phyloP scores from a whole-genome alignment of 768 basidiomycete genomes.

The Crucibulum laeve region DNA sequence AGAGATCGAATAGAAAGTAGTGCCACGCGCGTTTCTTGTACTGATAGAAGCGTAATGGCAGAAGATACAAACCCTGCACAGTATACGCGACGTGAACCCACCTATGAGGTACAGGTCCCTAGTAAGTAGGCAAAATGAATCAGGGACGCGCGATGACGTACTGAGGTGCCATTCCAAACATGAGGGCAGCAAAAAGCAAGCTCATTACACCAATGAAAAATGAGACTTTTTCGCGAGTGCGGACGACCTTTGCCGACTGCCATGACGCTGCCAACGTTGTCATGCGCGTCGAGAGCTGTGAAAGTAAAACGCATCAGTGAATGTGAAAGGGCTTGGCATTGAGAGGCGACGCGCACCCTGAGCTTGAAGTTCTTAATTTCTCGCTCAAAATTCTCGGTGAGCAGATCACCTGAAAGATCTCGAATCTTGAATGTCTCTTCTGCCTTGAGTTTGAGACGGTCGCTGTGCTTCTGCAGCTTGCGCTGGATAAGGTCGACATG shows the following conservation, averaged over 20 bases:
- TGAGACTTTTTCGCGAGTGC: slow-evolving; percentile 79
- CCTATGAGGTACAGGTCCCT: slow-evolving; percentile 36
- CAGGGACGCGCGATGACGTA: slow-evolving; percentile 34
- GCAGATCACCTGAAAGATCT: slow-evolving; percentile 55
- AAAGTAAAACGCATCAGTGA: background rate
- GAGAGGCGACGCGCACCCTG: slow-evolving; percentile 48
- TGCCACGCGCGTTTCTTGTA: slow-evolving; percentile 96
- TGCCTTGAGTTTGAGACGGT: slow-evolving; percentile 76
- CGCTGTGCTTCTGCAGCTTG: slow-evolving; percentile 81
- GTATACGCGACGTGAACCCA: slow-evolving; percentile 92
- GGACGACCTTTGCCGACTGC: slow-evolving; percentile 88
- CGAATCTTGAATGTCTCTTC: slow-evolving; percentile 76
- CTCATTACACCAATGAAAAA: slow-evolving; percentile 96
- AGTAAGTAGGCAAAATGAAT: background rate
- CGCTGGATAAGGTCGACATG: slow-evolving; percentile 81
- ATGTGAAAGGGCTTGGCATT: background rate
- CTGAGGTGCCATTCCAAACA: slow-evolving; percentile 88
- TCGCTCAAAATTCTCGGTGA: slow-evolving; percentile 77
- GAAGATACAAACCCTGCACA: slow-evolving; percentile 66
- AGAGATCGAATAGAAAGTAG: slow-evolving; percentile 90
- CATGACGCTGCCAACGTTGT: slow-evolving; percentile 75
- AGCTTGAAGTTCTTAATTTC: slow-evolving; percentile 85
- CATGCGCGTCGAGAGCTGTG: slow-evolving; percentile 79
- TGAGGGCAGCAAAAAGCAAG: slow-evolving; percentile 74
- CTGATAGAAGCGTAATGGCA: slow-evolving; percentile 76